Percentiles rank a stretch among this genome's conserved stretches.
These are phyloP conservation scores for Wickerhamomyces sp. DNA, from an alignment of 1,139 yeast species.

Conservation along the genomic window DNA sequence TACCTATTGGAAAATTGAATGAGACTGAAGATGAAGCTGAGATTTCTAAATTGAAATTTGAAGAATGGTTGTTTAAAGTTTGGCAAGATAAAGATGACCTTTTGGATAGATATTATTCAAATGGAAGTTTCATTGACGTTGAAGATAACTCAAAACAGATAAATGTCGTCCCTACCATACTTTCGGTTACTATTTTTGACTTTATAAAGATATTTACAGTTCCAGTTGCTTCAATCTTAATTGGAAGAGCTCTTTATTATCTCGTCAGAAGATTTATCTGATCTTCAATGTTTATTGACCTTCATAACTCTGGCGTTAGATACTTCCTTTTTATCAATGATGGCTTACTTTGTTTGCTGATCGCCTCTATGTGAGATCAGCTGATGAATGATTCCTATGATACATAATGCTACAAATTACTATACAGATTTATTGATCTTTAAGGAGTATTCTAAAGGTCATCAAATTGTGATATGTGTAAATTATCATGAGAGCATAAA, in stretches of 20 bases:
- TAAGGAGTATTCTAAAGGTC: too few relatives aligned
- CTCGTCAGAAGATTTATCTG: too few relatives aligned
- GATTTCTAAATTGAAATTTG: conserved; percentile 45
- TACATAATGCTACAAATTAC: too few relatives aligned
- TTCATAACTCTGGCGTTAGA: too few relatives aligned
- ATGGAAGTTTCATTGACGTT: conserved; percentile 46
- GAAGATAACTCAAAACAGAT: conserved; percentile 7
- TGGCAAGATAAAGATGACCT: conserved; percentile 79
- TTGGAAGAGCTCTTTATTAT: conserved; percentile 5
- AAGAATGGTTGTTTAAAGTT: conserved; percentile 65
- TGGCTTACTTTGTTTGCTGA: too few relatives aligned
- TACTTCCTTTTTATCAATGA: too few relatives aligned
- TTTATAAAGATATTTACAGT: conserved; percentile 28
- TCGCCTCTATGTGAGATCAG: too few relatives aligned
- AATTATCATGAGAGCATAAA: too few relatives aligned
- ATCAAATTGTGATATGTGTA: too few relatives aligned
- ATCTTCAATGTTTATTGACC: too few relatives aligned
- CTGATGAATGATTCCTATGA: too few relatives aligned
- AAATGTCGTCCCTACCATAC: conserved; percentile 17
- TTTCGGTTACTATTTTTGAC: conserved; percentile 24
- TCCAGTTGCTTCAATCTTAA: conserved; percentile 22
- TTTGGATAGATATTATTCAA: conserved; percentile 52
- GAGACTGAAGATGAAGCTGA: conserved; percentile 38
- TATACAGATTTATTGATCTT: too few relatives aligned
- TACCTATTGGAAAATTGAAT: conserved; percentile 55